Evolutionary conservation across 139 green algal species (phyloP), one percentile per base, ranked within the genome.

Genomic region (Chlorella sorokiniana): DNA sequence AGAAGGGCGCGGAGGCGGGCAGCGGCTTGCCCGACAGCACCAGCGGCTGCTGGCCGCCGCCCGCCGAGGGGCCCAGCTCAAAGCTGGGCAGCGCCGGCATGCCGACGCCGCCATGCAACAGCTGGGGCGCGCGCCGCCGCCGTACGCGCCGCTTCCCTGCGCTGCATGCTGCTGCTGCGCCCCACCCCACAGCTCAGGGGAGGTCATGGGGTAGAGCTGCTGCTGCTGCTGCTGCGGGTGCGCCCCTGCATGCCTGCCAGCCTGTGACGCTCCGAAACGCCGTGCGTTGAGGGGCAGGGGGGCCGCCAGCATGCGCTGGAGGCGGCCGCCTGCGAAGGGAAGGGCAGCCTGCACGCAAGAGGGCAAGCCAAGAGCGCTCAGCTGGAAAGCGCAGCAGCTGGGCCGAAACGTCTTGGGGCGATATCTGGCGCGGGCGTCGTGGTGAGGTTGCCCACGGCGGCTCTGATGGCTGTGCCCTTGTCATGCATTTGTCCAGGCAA

Each of bases 81-180:
- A 25, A 72, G n/a, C 59, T 44, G 11, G 44, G 61, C 41, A 71
- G n/a, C 40, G 44, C n/a, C n/a, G 33, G 27, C 71, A 78, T 67
- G 71, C 35, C 29, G 69, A 8, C 20, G 31, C 70, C 70, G 38
- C 67, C 18, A 38, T 54, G 40, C 67, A 73, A 31, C 56, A 65
- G 48, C 48, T 73, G 38, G 14, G 64, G 5, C 45, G 64, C 42
- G 68, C 8, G 41, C 31, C 31, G 68, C 31, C 64, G 64, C 64
- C 37, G 38, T n/a, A n/a, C n/a, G n/a, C n/a, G 56, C 56, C 45
- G n/a, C 31, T 63, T 44, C 44, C 25, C 70, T 77, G 27, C 8
- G 45, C 44, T 4, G 52, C 41, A 37, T 79, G 77, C 63, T 82
- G 77, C 44, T 51, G 77, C 64, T 82, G 77, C n/a, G 68, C 18